phyloP scores from a whole-genome alignment of 371 early-diverging fungal species.

The Mucor sp. region DNA sequence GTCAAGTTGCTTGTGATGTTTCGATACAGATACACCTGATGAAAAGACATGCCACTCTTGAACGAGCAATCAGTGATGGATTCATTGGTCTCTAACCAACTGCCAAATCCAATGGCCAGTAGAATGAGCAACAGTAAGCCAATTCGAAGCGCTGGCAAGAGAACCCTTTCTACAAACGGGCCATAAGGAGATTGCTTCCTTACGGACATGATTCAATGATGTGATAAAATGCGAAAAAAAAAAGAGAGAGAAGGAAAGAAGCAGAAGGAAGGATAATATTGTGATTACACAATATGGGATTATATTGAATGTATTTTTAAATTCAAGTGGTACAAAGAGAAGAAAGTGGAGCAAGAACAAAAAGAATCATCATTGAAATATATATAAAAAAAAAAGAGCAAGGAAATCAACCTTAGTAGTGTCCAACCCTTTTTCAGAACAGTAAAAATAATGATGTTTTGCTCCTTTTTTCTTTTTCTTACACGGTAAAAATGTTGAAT shows the following conservation, averaged over 20 bases:
- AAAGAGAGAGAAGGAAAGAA: neutral
- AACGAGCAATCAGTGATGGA: constrained; percentile 27
- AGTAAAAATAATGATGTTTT: neutral
- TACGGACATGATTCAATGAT: constrained; percentile 14
- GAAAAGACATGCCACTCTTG: constrained; percentile 28
- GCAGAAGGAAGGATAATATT: neutral
- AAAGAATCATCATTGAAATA: neutral
- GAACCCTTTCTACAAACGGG: constrained; percentile 32
- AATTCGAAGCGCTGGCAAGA: constrained; percentile 32
- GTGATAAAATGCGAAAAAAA: constrained; percentile 2
- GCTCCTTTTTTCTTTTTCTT: neutral
- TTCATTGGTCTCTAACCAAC: constrained; percentile 42
- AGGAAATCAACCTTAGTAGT: neutral
- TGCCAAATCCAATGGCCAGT: constrained; percentile 33
- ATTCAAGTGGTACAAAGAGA: constrained; percentile 7
- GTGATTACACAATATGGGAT: neutral
- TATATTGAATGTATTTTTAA: constrained; percentile 7
- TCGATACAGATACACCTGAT: constrained; percentile 31
- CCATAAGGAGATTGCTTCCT: constrained; percentile 30
- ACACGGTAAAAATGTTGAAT: neutral
- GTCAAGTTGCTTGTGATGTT: constrained; percentile 29
- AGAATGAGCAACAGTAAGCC: constrained; percentile 22
- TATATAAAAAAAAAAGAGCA: neutral
- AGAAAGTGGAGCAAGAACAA: neutral
- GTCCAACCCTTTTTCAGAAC: neutral